Conservation (phyloP, 805 yeast species). For the Wilhelminamyces savonicus region DNA sequence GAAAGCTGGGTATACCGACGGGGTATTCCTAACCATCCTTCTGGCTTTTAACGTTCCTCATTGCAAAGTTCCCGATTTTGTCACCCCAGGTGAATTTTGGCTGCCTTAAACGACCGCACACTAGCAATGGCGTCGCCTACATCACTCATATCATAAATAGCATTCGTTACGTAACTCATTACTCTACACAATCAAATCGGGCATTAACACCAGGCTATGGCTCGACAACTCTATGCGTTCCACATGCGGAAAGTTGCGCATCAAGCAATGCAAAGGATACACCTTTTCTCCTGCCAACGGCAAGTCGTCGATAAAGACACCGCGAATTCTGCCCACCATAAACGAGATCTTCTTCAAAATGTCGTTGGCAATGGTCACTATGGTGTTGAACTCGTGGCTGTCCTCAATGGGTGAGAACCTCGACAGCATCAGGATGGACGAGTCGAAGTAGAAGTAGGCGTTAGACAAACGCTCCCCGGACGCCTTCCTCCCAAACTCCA, state of each 20-base stretch:
- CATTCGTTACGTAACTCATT: too few relatives aligned
- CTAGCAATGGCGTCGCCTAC: too few relatives aligned
- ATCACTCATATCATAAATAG: too few relatives aligned
- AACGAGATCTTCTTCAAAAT: slow-evolving; percentile 27
- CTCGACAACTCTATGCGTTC: slow-evolving; percentile 12
- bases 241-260: slow-evolving; percentile 25
- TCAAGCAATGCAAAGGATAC: slow-evolving; percentile 21
- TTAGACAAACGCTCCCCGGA: slow-evolving; percentile 12
- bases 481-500: background rate
- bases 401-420: too few relatives aligned
- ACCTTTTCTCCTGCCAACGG: slow-evolving; percentile 23
- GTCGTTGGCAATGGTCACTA: slow-evolving; percentile 27
- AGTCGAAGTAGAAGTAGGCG: slow-evolving; percentile 29
- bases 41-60: too few relatives aligned
- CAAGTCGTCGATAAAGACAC: slow-evolving; percentile 26
- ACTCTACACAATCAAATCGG: background rate
- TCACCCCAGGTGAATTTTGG: too few relatives aligned
- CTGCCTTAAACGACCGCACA: too few relatives aligned
- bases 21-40: too few relatives aligned
- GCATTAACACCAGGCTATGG: slow-evolving; percentile 1
- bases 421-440: slow-evolving; percentile 10
- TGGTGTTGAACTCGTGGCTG: slow-evolving; percentile 19
- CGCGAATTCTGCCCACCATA: slow-evolving; percentile 26
- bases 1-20: too few relatives aligned
- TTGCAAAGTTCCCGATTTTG: too few relatives aligned